A percentile compares a stretch with the other conserved stretches of the same genome.
Evolutionary conservation across 2,329 filamentous ascomycete genomes (phyloP).

Genomic region (Talaromyces sp.): DNA sequence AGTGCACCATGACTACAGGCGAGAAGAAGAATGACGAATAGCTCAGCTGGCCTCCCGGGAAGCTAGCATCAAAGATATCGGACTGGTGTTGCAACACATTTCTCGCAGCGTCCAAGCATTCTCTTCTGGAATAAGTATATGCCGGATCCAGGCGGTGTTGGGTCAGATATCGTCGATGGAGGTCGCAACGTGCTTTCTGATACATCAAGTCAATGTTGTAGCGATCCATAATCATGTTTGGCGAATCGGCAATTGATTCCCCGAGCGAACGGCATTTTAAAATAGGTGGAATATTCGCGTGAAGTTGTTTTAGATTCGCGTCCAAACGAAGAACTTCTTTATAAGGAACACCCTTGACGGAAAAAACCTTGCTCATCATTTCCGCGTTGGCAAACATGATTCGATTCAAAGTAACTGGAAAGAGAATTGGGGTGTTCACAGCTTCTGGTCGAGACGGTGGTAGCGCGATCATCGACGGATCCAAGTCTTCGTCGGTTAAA

Average conservation of each 20-base stretch:
- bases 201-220: constrained; percentile 4
- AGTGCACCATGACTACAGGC: constrained; percentile 10
- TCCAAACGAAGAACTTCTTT: background rate
- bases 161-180: background rate
- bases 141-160: background rate
- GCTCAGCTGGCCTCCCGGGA: background rate
- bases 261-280: background rate
- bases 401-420: background rate
- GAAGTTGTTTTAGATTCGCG: constrained; percentile 1
- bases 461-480: background rate
- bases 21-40: constrained; percentile 14
- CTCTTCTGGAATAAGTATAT: background rate
- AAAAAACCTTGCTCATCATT: background rate
- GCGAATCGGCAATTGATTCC: background rate
- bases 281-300: background rate
- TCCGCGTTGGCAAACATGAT: constrained; percentile 1
- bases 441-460: background rate
- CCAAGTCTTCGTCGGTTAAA: background rate
- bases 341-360: constrained; percentile 1
- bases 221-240: constrained; percentile 2
- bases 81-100: background rate
- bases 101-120: background rate
- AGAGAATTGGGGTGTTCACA: background rate
- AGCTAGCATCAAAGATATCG: background rate
- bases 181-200: background rate